A percentile compares a stretch with the other conserved stretches of the same genome.
Conservation (phyloP, 768 basidiomycete genomes). For the Mycena galopus region DNA sequence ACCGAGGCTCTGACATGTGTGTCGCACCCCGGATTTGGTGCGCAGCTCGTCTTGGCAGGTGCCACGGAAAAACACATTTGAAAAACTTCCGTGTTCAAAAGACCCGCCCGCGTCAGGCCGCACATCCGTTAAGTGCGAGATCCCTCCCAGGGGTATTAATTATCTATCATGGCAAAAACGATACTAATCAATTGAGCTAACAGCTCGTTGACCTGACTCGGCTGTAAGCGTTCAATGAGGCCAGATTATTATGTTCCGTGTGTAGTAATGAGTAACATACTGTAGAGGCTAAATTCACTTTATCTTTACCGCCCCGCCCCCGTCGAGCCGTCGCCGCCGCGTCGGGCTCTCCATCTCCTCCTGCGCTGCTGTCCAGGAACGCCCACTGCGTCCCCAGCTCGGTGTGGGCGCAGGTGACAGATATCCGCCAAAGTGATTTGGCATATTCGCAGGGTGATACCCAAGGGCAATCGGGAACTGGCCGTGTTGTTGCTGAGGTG, state of each 20-base stretch:
- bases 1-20: constrained; percentile 26
- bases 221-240: background rate
- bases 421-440: constrained; percentile 61
- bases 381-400: constrained; percentile 58
- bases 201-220: no score
- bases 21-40: constrained; percentile 23
- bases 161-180: background rate
- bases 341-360: constrained; percentile 60
- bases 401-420: constrained; percentile 65
- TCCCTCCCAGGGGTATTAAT: background rate
- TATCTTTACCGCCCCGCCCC: constrained; percentile 67
- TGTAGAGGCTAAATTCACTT: constrained; percentile 49
- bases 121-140: constrained; percentile 29
- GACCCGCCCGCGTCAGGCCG: constrained; percentile 11
- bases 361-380: constrained; percentile 47
- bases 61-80: background rate
- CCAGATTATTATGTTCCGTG: constrained; percentile 23
- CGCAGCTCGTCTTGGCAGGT: constrained; percentile 15
- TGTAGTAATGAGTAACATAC: background rate
- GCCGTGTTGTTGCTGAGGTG: constrained; percentile 18
- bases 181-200: constrained; percentile 7
- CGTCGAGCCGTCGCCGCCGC: constrained; percentile 69
- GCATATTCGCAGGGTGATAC: constrained; percentile 53
- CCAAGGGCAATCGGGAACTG: constrained; percentile 44
- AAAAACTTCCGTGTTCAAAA: constrained; percentile 2